Evolutionary conservation across 2,329 filamentous ascomycete genomes (phyloP).

Genomic region (Phaeoacremonium minimum): DNA sequence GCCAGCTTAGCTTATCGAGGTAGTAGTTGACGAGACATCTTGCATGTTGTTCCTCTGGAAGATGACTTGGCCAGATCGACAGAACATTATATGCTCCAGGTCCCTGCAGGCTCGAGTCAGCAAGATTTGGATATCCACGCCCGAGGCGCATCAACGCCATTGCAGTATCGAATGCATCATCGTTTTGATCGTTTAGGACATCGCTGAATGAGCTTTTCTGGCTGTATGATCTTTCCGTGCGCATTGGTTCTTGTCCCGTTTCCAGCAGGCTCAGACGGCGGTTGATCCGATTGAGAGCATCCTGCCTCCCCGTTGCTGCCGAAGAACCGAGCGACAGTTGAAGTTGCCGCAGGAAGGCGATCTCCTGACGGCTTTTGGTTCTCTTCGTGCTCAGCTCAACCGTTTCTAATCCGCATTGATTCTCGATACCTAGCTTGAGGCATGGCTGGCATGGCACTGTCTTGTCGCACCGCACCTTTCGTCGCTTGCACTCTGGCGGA

Average conservation of each 20-base stretch:
- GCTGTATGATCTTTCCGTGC: neutral
- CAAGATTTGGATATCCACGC: neutral
- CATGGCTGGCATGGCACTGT: neutral
- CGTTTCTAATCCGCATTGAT: neutral
- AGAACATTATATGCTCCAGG: neutral
- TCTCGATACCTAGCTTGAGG: neutral
- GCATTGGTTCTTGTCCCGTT: neutral
- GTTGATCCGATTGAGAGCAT: neutral
- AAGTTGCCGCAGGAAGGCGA: neutral
- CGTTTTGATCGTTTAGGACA: neutral
- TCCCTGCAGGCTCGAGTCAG: neutral
- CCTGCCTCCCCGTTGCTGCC: neutral
- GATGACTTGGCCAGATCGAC: neutral
- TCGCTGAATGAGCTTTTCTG: neutral
- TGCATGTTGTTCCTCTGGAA: neutral
- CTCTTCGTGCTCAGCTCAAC: neutral
- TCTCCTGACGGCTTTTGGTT: neutral
- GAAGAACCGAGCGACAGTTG: neutral
- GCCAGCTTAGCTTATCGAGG: neutral
- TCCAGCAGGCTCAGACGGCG: neutral
- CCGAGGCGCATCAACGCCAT: neutral
- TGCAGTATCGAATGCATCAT: neutral
- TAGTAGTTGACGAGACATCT: neutral
- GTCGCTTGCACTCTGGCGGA: neutral
- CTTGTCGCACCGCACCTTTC: neutral